Evolutionary conservation across 768 basidiomycete species (phyloP).

Genomic region (Lactifluus pinguis): DNA sequence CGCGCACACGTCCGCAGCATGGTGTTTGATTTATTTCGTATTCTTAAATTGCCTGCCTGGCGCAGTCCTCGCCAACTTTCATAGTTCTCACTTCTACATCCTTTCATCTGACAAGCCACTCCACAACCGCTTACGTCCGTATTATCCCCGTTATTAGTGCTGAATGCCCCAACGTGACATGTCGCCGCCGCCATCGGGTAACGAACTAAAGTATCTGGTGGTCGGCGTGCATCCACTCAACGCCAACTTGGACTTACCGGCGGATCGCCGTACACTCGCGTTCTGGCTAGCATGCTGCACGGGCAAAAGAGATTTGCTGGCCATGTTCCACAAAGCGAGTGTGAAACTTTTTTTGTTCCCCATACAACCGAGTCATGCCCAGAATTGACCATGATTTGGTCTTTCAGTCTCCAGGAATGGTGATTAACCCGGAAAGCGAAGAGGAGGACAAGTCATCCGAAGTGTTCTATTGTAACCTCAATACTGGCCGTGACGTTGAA

Average conservation of each 20-base stretch:
- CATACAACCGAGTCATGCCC: neutral
- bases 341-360: slow-evolving; percentile 24
- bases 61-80: too few relatives aligned
- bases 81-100: too few relatives aligned
- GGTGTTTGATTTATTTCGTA: too few relatives aligned
- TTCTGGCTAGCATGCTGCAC: slow-evolving; percentile 38
- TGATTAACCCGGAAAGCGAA: slow-evolving; percentile 29
- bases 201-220: slow-evolving; percentile 36
- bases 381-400: neutral
- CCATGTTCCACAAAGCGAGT: slow-evolving; percentile 37
- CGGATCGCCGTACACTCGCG: slow-evolving; percentile 32
- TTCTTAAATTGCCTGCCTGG: too few relatives aligned
- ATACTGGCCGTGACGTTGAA: slow-evolving; percentile 32
- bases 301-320: slow-evolving; percentile 28
- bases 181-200: slow-evolving; percentile 33
- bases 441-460: slow-evolving; percentile 24
- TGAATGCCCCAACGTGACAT: slow-evolving; percentile 32
- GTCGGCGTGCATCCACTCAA: slow-evolving; percentile 34
- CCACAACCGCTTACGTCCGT: too few relatives aligned
- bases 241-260: slow-evolving; percentile 33
- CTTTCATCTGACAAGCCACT: too few relatives aligned
- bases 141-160: too few relatives aligned
- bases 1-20: too few relatives aligned
- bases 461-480: slow-evolving; percentile 34
- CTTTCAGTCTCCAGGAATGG: slow-evolving; percentile 31